phyloP scores from a whole-genome alignment of 768 basidiomycete species.

The Xerocomellus amylosporus region DNA sequence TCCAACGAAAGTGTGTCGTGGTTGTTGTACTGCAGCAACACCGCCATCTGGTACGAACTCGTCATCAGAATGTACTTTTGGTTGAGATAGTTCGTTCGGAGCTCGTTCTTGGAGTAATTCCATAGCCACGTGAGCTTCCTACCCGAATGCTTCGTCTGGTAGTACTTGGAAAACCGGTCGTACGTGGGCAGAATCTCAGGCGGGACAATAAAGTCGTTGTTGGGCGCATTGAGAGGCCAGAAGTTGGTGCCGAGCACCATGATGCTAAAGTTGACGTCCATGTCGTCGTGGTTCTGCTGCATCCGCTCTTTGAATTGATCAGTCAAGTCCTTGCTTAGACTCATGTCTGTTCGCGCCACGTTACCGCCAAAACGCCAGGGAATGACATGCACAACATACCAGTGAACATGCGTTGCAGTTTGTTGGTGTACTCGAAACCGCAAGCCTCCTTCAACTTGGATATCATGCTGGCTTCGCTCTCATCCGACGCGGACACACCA shows the following conservation, averaged over 20 bases:
- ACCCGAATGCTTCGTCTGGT: slow-evolving; percentile 90
- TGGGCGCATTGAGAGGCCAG: slow-evolving; percentile 87
- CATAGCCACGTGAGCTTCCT: slow-evolving; percentile 97
- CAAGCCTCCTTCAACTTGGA: slow-evolving; percentile 95
- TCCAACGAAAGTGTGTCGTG: slow-evolving; percentile 81
- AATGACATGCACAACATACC: slow-evolving; percentile 44
- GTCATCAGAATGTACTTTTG: slow-evolving; percentile 97
- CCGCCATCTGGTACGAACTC: slow-evolving; percentile 91
- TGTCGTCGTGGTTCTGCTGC: slow-evolving; percentile 80
- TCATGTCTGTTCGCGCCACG: slow-evolving; percentile 69
- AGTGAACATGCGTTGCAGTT: slow-evolving; percentile 95
- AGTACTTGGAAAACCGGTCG: slow-evolving; percentile 89
- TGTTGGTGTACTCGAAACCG: slow-evolving; percentile 96
- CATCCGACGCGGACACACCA: slow-evolving; percentile 88
- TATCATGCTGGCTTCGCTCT: slow-evolving; percentile 97
- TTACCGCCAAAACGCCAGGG: not conserved
- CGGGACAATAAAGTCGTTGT: slow-evolving; percentile 86
- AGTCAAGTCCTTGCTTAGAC: slow-evolving; percentile 90
- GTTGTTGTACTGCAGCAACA: slow-evolving; percentile 92
- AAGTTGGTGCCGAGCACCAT: slow-evolving; percentile 95
- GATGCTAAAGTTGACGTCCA: slow-evolving; percentile 87
- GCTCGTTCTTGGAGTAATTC: slow-evolving; percentile 97
- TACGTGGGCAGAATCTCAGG: slow-evolving; percentile 83
- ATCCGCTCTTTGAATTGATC: slow-evolving; percentile 94
- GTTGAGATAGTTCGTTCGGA: slow-evolving; percentile 87